Conservation (phyloP, 495 filamentous ascomycete species). For the Cryomyces minteri region DNA sequence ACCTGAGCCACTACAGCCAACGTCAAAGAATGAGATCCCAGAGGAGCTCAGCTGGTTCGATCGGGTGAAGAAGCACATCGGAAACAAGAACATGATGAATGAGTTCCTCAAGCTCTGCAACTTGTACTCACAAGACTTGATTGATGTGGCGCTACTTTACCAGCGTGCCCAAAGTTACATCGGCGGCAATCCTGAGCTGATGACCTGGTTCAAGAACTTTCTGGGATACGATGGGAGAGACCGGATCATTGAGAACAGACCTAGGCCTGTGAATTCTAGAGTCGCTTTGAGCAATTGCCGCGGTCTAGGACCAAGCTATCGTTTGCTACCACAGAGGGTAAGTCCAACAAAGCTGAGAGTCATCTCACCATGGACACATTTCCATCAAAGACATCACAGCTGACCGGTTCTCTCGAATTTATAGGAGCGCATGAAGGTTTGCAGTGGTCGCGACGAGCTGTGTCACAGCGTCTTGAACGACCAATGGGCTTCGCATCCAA, state of each 20-base stretch:
- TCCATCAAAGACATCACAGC: not conserved
- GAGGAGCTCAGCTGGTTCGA: constrained; percentile 93
- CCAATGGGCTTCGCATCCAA: constrained; percentile 96
- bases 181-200: constrained; percentile 68
- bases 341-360: constrained; percentile 8
- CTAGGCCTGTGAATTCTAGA: constrained; percentile 49
- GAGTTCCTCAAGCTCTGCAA: constrained; percentile 96
- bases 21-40: constrained; percentile 35
- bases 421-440: constrained; percentile 64
- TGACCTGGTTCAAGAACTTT: constrained; percentile 69
- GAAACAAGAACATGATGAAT: constrained; percentile 74
- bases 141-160: constrained; percentile 62
- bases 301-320: constrained; percentile 83
- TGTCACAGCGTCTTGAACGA: constrained; percentile 87
- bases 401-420: not conserved
- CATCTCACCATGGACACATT: not conserved
- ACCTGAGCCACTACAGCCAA: constrained; percentile 69
- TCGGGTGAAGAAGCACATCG: constrained; percentile 86
- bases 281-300: constrained; percentile 88
- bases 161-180: constrained; percentile 74
- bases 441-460: constrained; percentile 84
- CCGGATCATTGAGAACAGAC: constrained; percentile 59
- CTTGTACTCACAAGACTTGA: constrained; percentile 75
- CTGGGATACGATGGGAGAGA: constrained; percentile 51
- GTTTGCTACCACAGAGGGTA: constrained; percentile 67